Percentiles rank a stretch among this genome's conserved stretches.
phyloP scores from a whole-genome alignment of 2,329 filamentous ascomycete species.

The Thermothelomyces thermophilus region DNA sequence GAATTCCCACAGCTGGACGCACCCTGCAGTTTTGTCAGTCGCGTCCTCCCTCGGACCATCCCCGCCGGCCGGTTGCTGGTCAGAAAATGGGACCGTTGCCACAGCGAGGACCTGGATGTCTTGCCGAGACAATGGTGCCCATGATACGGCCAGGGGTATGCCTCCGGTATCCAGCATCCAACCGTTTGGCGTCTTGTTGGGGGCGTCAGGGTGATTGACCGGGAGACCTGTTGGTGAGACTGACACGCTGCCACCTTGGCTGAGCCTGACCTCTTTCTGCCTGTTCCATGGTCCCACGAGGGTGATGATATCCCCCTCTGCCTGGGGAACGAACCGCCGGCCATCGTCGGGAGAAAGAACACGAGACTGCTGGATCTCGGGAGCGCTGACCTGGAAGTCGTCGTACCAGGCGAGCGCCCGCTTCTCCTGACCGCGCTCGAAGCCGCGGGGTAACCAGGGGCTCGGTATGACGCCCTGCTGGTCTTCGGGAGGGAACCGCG shows the following conservation, averaged over 20 bases:
- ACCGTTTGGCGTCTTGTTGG: conserved; percentile 29
- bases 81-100: conserved; percentile 43
- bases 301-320: conserved; percentile 21
- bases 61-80: conserved; percentile 34
- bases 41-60: conserved; percentile 29
- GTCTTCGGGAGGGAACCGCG: conserved; percentile 26
- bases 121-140: conserved; percentile 38
- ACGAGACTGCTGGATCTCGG: conserved; percentile 20
- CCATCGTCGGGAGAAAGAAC: conserved; percentile 17
- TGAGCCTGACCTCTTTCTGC: conserved; percentile 24
- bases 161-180: conserved; percentile 52
- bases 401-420: conserved; percentile 29
- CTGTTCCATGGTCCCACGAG: conserved; percentile 26
- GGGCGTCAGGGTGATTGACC: conserved; percentile 7
- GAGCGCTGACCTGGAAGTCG: conserved; percentile 13
- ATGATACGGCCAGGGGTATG: conserved; percentile 46
- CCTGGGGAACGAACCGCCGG: conserved; percentile 16
- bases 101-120: conserved; percentile 45
- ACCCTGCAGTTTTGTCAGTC: conserved; percentile 34
- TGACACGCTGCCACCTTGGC: conserved; percentile 16
- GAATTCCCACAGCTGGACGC: conserved; percentile 49
- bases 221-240: conserved; percentile 18
- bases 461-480: conserved; percentile 30
- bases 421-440: conserved; percentile 31
- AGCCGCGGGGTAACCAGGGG: conserved; percentile 35